These are phyloP conservation scores for Nannochloris sp. DNA, from an alignment of 139 green algal genomes.

Conservation along the genomic window DNA sequence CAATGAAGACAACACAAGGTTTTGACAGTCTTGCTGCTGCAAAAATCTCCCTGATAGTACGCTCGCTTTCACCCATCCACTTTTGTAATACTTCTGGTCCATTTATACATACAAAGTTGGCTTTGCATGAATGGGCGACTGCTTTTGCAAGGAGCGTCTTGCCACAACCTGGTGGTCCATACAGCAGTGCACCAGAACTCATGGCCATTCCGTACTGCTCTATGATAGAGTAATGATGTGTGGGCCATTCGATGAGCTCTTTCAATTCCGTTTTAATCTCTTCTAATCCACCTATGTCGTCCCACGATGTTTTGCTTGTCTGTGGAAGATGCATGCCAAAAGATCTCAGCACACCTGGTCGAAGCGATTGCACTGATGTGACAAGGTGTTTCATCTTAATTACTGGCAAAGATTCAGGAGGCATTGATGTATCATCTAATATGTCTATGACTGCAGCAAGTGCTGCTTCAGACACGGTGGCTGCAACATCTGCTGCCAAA, in stretches of 20 bases:
- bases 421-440: conserved; percentile 1
- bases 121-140: conserved; percentile 27
- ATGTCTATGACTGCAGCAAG: conserved; percentile 15
- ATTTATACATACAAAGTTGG: conserved; percentile 37
- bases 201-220: conserved; percentile 9
- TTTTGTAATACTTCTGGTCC: conserved; percentile 43
- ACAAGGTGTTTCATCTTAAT: conserved; percentile 13
- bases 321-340: conserved; percentile 56
- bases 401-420: neutral
- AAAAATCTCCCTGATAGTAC: conserved; percentile 34
- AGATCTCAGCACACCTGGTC: conserved; percentile 39
- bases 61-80: conserved; percentile 43
- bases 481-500: conserved; percentile 24
- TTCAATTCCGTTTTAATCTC: conserved; percentile 30
- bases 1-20: conserved; percentile 68
- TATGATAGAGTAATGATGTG: conserved; percentile 12
- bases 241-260: conserved; percentile 28
- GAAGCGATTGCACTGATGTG: neutral
- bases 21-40: conserved; percentile 17
- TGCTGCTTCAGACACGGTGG: conserved; percentile 20
- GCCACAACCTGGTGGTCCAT: conserved; percentile 32
- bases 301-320: conserved; percentile 6
- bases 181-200: conserved; percentile 26
- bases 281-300: conserved; percentile 31
- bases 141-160: conserved; percentile 61